A percentile compares a stretch with the other conserved stretches of the same genome.
Conservation (phyloP, 345 rosid species). For the Eucalyptus marginata region DNA sequence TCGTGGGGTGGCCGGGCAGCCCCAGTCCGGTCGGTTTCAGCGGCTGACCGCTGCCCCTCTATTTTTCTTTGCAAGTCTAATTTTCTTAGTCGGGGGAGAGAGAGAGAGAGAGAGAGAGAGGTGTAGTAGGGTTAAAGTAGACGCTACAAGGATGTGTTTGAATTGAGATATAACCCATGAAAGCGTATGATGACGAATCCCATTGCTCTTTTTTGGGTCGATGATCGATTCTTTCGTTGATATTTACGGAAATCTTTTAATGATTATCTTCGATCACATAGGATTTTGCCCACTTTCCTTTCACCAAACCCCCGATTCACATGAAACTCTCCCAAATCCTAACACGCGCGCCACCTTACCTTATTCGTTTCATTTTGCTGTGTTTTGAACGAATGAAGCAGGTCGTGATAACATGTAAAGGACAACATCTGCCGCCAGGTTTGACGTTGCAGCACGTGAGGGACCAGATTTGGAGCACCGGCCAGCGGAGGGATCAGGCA, state of each 20-base stretch:
- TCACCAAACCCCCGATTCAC: not conserved
- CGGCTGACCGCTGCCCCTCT: constrained; percentile 24
- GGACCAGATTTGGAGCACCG: constrained; percentile 72
- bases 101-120: not conserved
- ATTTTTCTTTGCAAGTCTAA: not conserved
- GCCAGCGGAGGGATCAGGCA: constrained; percentile 19
- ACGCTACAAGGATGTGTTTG: not conserved
- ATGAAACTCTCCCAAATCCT: not conserved
- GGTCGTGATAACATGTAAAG: constrained; percentile 93
- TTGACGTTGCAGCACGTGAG: constrained; percentile 92
- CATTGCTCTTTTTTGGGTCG: not conserved
- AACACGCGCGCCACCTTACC: not conserved
- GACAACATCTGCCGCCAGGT: constrained; percentile 65
- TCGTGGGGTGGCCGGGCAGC: constrained; percentile 33
- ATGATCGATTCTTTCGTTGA: not conserved
- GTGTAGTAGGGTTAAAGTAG: not conserved
- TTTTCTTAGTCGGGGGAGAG: not conserved
- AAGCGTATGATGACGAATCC: not conserved
- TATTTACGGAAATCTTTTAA: not conserved
- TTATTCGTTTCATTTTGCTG: not conserved
- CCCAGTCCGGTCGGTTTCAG: not conserved
- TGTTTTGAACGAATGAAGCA: constrained; percentile 12
- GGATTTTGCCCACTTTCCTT: not conserved
- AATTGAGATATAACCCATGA: not conserved
- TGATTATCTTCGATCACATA: not conserved